These are phyloP conservation scores for Colletotrichum siamense DNA, from an alignment of 2,329 filamentous ascomycete species.

Conservation along the genomic window DNA sequence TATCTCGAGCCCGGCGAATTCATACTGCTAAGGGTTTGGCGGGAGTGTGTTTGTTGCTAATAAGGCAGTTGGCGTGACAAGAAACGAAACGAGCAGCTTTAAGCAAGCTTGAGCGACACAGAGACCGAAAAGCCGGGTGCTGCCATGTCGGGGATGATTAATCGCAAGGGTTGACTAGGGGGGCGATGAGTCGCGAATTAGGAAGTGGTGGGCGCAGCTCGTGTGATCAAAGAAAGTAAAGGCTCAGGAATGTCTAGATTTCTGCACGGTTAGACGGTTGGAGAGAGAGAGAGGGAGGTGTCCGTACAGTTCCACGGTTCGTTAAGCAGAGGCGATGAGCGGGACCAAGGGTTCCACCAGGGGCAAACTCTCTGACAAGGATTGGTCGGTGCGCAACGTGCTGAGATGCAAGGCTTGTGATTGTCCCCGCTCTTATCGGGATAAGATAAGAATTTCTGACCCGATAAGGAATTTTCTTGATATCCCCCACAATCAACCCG, in stretches of 20 bases:
- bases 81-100: constrained; percentile 8
- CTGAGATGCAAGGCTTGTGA: background rate
- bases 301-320: background rate
- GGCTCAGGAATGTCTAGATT: background rate
- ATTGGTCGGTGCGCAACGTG: constrained; percentile 6
- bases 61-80: background rate
- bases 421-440: constrained; percentile 7
- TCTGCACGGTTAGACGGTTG: constrained; percentile 4
- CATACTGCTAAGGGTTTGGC: constrained; percentile 10
- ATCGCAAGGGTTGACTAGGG: background rate
- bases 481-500: constrained; percentile 7
- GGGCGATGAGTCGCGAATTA: constrained; percentile 12
- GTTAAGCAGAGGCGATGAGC: background rate
- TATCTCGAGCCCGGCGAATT: constrained; percentile 16
- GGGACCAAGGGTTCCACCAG: constrained; percentile 18
- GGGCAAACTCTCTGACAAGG: constrained; percentile 1
- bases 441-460: constrained; percentile 1
- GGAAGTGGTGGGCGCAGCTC: background rate
- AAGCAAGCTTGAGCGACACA: constrained; percentile 11
- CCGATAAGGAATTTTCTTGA: constrained; percentile 23
- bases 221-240: constrained; percentile 10
- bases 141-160: constrained; percentile 13
- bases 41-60: background rate
- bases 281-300: background rate
- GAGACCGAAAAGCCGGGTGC: background rate